Conservation (phyloP, 306 rosid species). For the Hippophae tibetana region DNA sequence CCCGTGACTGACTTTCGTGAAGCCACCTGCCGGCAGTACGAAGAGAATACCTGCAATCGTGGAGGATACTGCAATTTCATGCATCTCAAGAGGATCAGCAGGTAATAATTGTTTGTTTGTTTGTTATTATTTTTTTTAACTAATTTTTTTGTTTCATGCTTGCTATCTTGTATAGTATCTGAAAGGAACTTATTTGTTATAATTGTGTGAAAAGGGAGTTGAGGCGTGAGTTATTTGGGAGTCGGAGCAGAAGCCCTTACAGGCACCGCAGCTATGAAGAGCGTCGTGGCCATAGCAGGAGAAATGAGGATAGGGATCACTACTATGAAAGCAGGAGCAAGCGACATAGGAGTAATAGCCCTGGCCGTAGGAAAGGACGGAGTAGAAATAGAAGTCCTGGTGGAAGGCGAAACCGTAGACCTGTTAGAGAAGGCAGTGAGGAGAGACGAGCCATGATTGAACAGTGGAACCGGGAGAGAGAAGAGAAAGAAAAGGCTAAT, state of each 20-base stretch:
- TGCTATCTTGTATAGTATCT: background rate
- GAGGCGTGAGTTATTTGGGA: conserved; percentile 59
- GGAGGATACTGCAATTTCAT: conserved; percentile 71
- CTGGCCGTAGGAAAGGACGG: conserved; percentile 38
- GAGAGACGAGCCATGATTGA: conserved; percentile 84
- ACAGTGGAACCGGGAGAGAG: conserved; percentile 83
- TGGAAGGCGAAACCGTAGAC: conserved; percentile 43
- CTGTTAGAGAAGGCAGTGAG: conserved; percentile 68
- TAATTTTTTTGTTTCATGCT: background rate
- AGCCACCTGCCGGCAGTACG: conserved; percentile 74
- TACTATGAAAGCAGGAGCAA: conserved; percentile 46
- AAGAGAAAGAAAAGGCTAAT: conserved; percentile 25
- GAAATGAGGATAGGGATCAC: conserved; percentile 58
- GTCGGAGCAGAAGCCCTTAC: conserved; percentile 58
- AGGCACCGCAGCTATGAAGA: conserved; percentile 70
- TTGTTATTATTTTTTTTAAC: background rate
- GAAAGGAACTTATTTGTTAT: background rate
- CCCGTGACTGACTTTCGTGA: conserved; percentile 64
- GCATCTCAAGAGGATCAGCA: conserved; percentile 63
- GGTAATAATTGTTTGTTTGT: conserved; percentile 19
- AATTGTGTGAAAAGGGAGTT: conserved; percentile 34
- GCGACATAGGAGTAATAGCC: conserved; percentile 56
- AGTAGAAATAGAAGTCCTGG: conserved; percentile 49
- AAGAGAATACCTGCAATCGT: conserved; percentile 64
- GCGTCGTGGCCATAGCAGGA: conserved; percentile 42